phyloP scores from a whole-genome alignment of 1,284 basidiomycete genomes.

The Chalciporus sp. region DNA sequence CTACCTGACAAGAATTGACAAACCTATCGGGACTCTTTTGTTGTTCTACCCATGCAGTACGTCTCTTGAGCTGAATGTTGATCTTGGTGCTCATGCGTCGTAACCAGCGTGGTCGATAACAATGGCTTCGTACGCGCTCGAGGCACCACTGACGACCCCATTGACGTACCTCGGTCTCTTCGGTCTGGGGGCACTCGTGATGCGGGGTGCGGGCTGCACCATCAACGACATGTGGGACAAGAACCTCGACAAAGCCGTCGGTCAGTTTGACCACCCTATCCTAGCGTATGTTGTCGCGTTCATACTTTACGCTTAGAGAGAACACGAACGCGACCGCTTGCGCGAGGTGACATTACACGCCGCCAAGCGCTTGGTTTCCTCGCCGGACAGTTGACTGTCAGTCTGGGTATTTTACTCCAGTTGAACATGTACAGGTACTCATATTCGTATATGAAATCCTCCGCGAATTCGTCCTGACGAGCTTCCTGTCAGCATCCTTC shows the following conservation, averaged over 20 bases:
- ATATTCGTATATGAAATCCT: not conserved
- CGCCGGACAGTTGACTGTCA: slow-evolving; percentile 80
- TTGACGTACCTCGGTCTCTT: slow-evolving; percentile 83
- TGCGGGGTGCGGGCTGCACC: slow-evolving; percentile 98
- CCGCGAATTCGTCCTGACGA: not conserved
- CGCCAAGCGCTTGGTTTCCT: slow-evolving; percentile 84
- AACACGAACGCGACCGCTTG: slow-evolving; percentile 61
- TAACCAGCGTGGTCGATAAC: slow-evolving; percentile 90
- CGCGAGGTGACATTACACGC: slow-evolving; percentile 80
- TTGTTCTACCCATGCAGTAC: slow-evolving; percentile 92
- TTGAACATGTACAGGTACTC: slow-evolving; percentile 91
- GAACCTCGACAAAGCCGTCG: slow-evolving; percentile 89
- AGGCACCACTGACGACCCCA: slow-evolving; percentile 66
- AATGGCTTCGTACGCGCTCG: slow-evolving; percentile 83
- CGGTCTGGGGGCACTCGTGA: slow-evolving; percentile 88
- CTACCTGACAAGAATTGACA: slow-evolving; percentile 87
- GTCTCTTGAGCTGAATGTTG: slow-evolving; percentile 29
- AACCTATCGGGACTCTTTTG: slow-evolving; percentile 92
- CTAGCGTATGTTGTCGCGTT: not conserved
- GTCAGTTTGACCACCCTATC: slow-evolving; percentile 47
- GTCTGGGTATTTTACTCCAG: slow-evolving; percentile 89
- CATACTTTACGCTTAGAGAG: slow-evolving; percentile 35
- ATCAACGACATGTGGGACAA: slow-evolving; percentile 99
- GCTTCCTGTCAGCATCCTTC: slow-evolving; percentile 65
- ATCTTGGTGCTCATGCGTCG: not conserved